Base-by-base conservation (phyloP, 129 eudicot genomes). In the Pulicaria dysenterica region DNA sequence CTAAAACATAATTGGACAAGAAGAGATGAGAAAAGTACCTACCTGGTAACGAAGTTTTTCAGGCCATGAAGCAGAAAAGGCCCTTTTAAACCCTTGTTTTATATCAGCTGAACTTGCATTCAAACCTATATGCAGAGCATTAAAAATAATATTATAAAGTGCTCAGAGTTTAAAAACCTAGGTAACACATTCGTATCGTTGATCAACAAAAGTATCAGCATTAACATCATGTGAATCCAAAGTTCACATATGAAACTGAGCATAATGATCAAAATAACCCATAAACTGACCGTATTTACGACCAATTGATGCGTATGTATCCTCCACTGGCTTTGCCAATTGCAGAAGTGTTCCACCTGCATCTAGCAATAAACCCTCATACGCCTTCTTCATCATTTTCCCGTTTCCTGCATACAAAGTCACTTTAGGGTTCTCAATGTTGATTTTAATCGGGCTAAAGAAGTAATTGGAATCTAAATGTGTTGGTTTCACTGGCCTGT, bases 261-360 rank as follows among this genome's bases (percentile, higher is more conserved):
- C 44, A 64, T 17, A 38, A 34, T 50, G 46, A 50, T 48, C 10
- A 4, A 67, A 36, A 10, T 1, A 70, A 70, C 13, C 24, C 11
- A 14, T 1, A 70, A 45, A 51, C 82, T 15, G 13, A 94, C 98
- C 98, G 51, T 94, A 90, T 94, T 88, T 87, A 36, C 5, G 80
- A 79, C 91, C 98, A 44, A 94, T 90, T 5, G 79, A 66, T 13
- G 89, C 85, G 72, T 90, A 94, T 12, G 80, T 78, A 34, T 82
- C 82, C 49, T 83, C 90, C 37, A 94, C 98, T 54, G 98, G 98
- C 38, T 87, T 84, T 1, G 87, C 67, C 61, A 94, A 72, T 73
- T 94, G 98, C 92, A 90, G 74, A 48, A 94, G 96, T 13, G 98
- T 94, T 46, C 96, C 96, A 36, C 96, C 98, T 19, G 98, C 98